Percentiles rank a stretch among this genome's conserved stretches.
These are phyloP conservation scores for Imleria badia DNA, from an alignment of 768 basidiomycete species.

Conservation along the genomic window DNA sequence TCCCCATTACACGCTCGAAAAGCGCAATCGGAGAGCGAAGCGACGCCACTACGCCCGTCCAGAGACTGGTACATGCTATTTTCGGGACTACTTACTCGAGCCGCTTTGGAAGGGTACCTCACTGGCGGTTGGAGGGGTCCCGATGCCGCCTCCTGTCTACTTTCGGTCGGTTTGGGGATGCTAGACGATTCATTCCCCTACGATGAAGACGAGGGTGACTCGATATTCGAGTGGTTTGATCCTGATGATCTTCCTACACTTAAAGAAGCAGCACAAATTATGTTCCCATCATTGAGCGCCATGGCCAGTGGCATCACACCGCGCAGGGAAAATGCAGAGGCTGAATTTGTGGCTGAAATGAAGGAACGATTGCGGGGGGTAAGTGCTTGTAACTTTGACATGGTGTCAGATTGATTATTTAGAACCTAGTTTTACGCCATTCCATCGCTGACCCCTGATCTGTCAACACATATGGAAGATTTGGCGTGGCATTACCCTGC, in stretches of 20 bases:
- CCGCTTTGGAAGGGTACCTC: constrained; percentile 82
- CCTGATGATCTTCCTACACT: constrained; percentile 76
- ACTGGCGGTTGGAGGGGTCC: constrained; percentile 78
- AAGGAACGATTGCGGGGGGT: constrained; percentile 66
- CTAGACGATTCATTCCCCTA: constrained; percentile 26
- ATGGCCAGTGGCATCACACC: constrained; percentile 26
- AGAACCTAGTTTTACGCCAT: constrained; percentile 72
- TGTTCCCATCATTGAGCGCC: constrained; percentile 59
- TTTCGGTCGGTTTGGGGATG: constrained; percentile 68
- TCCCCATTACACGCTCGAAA: constrained; percentile 15
- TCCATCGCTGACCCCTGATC: constrained; percentile 66
- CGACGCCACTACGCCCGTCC: constrained; percentile 62
- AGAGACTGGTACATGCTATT: constrained; percentile 82
- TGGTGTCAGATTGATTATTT: constrained; percentile 7
- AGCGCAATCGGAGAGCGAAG: constrained; percentile 38
- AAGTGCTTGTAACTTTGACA: constrained; percentile 27
- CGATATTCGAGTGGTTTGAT: constrained; percentile 57
- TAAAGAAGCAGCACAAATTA: constrained; percentile 59
- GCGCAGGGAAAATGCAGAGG: constrained; percentile 54
- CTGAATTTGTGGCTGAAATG: constrained; percentile 78
- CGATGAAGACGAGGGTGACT: constrained; percentile 34
- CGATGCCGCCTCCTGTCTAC: constrained; percentile 65
- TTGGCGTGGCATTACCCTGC: constrained; percentile 75
- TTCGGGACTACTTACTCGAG: constrained; percentile 75
- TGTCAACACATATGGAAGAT: constrained; percentile 75